Percentiles rank a stretch among this genome's conserved stretches.
Evolutionary conservation across 805 yeast species (phyloP).

Genomic region (Suhomyces emberorum): DNA sequence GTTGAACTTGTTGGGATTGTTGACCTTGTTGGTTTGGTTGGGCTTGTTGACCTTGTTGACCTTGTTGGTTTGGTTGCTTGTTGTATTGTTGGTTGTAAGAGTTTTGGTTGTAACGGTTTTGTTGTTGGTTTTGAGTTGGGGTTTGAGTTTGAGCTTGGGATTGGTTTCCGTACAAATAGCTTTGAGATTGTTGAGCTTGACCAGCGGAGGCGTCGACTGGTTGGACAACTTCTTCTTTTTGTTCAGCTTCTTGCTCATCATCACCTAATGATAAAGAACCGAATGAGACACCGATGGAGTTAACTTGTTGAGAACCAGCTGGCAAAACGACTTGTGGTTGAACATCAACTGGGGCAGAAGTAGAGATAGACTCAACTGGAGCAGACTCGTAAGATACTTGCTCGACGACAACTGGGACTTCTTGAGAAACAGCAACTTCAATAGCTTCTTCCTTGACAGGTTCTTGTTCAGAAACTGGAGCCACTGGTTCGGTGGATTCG

Average conservation of each 20-base stretch:
- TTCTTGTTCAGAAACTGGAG: slow-evolving; percentile 5
- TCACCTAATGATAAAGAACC: slow-evolving; percentile 55
- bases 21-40: slow-evolving; percentile 13
- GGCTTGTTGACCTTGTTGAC: slow-evolving; percentile 9
- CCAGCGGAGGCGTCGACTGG: slow-evolving; percentile 10
- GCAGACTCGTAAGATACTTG: slow-evolving; percentile 8
- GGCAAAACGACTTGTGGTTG: slow-evolving; percentile 52
- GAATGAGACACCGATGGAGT: slow-evolving; percentile 57
- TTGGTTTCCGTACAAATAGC: slow-evolving; percentile 12
- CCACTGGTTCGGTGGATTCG: background rate
- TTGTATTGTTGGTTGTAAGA: slow-evolving; percentile 8
- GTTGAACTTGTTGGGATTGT: slow-evolving; percentile 12
- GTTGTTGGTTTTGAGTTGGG: slow-evolving; percentile 9
- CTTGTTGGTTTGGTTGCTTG: slow-evolving; percentile 8
- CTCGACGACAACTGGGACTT: slow-evolving; percentile 6
- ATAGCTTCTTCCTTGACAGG: slow-evolving; percentile 1
- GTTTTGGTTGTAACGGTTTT: slow-evolving; percentile 6
- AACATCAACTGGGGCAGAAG: slow-evolving; percentile 6
- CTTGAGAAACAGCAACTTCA: background rate
- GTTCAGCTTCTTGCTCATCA: slow-evolving; percentile 30
- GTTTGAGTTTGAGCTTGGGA: slow-evolving; percentile 1
- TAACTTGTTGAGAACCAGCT: slow-evolving; percentile 41
- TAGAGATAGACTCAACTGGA: background rate
- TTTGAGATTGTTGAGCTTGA: slow-evolving; percentile 13
- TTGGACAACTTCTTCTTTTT: slow-evolving; percentile 5